These are phyloP conservation scores for Alternaria arborescens DNA, from an alignment of 2,329 filamentous ascomycete genomes.

Conservation along the genomic window DNA sequence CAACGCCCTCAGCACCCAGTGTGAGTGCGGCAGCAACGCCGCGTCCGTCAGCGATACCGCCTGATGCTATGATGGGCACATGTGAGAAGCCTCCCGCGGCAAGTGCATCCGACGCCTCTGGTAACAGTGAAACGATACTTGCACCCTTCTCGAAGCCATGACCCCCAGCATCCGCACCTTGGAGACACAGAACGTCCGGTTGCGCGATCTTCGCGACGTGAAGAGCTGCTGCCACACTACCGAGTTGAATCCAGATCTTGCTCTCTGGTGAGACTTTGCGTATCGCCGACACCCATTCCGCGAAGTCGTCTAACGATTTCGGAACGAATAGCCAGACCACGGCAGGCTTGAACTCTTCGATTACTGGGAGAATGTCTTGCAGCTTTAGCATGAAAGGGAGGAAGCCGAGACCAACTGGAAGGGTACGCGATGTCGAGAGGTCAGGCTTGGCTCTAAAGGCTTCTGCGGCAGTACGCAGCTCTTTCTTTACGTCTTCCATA, in stretches of 20 bases:
- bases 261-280: constrained; percentile 46
- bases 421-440: constrained; percentile 22
- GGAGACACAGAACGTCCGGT: constrained; percentile 68
- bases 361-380: constrained; percentile 59
- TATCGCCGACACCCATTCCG: constrained; percentile 46
- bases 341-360: constrained; percentile 63
- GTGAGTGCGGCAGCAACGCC: constrained; percentile 66
- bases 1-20: constrained; percentile 63
- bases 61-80: constrained; percentile 62
- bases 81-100: constrained; percentile 33
- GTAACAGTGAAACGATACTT: constrained; percentile 66
- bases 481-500: constrained; percentile 39
- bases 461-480: constrained; percentile 39
- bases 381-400: constrained; percentile 60
- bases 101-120: constrained; percentile 64
- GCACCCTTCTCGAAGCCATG: constrained; percentile 67
- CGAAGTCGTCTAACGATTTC: constrained; percentile 51
- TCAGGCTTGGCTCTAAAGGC: constrained; percentile 23
- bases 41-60: constrained; percentile 67
- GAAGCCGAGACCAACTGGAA: constrained; percentile 69
- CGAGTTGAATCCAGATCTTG: constrained; percentile 68
- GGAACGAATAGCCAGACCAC: constrained; percentile 75
- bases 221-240: constrained; percentile 65
- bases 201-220: constrained; percentile 59
- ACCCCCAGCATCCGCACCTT: constrained; percentile 71